Conservation (phyloP, 2,329 filamentous ascomycete species). For the Aspergillus sp. region DNA sequence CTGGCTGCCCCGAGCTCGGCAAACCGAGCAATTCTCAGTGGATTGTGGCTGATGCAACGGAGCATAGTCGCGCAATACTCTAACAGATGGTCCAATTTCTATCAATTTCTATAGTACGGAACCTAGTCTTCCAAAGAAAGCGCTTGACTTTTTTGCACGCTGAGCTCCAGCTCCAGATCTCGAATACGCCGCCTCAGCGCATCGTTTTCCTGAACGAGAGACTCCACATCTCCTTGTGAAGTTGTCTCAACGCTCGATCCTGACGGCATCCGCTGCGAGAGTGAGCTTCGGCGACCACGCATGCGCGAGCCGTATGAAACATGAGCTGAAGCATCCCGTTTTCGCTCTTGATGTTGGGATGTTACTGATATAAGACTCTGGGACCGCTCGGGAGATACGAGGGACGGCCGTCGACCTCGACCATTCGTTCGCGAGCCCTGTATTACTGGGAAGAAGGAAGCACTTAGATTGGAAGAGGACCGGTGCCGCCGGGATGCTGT, state of each 20-base stretch:
- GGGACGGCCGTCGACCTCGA: conserved; percentile 45
- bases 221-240: conserved; percentile 43
- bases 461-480: conserved; percentile 55
- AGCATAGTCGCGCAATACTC: not conserved
- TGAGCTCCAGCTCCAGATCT: conserved; percentile 47
- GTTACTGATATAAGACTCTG: conserved; percentile 30
- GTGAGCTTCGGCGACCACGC: conserved; percentile 31
- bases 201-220: conserved; percentile 48
- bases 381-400: conserved; percentile 38
- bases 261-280: conserved; percentile 30
- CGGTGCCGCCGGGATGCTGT: conserved; percentile 57
- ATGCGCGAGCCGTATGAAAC: conserved; percentile 25
- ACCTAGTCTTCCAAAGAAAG: conserved; percentile 4
- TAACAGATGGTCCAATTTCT: not conserved
- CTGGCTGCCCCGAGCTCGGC: too few relatives aligned
- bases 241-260: conserved; percentile 35
- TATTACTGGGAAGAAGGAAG: conserved; percentile 41
- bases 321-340: conserved; percentile 29
- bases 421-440: conserved; percentile 34
- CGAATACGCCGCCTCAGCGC: conserved; percentile 43
- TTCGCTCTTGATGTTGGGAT: conserved; percentile 24
- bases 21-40: too few relatives aligned
- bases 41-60: too few relatives aligned
- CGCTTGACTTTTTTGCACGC: conserved; percentile 33
- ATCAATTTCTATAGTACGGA: not conserved